Conservation (phyloP, 108 stramenopile genomes). For the Cyclotella atomus region DNA sequence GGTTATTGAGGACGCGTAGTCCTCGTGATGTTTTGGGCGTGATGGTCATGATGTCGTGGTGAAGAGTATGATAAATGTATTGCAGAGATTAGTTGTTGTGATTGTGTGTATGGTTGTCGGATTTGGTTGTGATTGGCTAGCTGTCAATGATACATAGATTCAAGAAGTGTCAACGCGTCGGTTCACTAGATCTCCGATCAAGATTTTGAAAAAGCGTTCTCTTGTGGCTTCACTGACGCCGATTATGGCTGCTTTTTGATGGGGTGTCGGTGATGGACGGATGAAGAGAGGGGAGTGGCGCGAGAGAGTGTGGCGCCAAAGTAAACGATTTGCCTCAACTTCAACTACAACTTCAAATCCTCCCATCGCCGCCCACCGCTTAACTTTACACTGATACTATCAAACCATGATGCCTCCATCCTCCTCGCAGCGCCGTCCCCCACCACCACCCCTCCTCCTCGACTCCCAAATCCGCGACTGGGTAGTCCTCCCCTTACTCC, state of each 20-base stretch:
- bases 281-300: too few species aligned
- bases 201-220: background rate
- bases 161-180: conserved; percentile 26
- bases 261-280: conserved; percentile 2
- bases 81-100: background rate
- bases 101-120: background rate
- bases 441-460: conserved; percentile 33
- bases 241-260: background rate
- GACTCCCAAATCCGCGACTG: conserved; percentile 50
- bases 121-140: background rate
- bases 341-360: background rate
- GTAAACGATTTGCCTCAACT: background rate
- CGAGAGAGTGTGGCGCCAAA: too few species aligned
- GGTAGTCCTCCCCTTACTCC: conserved; percentile 62
- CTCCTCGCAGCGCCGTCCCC: background rate
- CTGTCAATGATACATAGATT: too few species aligned
- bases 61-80: too few species aligned
- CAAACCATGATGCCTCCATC: too few species aligned
- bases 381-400: too few species aligned
- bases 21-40: conserved; percentile 39
- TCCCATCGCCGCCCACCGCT: too few species aligned
- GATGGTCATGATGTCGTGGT: conserved; percentile 20
- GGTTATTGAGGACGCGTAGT: conserved; percentile 28
- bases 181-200: background rate
- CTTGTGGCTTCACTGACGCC: conserved; percentile 1